Base-by-base conservation (phyloP, 129 eudicot genomes). In the Lonicera japonica region DNA sequence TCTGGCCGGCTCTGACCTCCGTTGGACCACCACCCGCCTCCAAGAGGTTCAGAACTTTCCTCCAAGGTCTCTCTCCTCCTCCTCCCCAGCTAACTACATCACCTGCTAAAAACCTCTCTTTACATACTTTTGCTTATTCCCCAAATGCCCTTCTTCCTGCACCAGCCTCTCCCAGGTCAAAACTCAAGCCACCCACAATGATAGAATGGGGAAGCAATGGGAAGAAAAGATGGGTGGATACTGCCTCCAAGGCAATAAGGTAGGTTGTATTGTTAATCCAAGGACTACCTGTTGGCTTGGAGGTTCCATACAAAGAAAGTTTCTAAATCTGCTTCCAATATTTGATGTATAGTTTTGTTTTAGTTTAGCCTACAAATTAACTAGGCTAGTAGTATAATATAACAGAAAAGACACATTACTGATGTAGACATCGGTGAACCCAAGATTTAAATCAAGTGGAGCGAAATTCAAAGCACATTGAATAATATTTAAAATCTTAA, bases 201-300 rank as follows among this genome's bases (percentile, higher is more conserved):
- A 91, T 91, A 23, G 86, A 87, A 56, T 91, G 95, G 96, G 94
- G 71, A 40, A 65, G 15, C 13, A 70, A 74, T 40, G 87, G 84
- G 67, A 59, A 73, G 65, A 86, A 73, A 65, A 70, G 47, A 22
- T 45, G 56, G 6, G 83, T 84, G 39, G 67, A 73, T 48, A 88
- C 94, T 25, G 66, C 62, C 51, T 80, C 88, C 39, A 76, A 80
- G 5, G 98, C 68, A 5, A 70, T 65, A 67, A 85, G 73, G n/a
- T n/a, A n/a, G n/a, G 63, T 25, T 91, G 52, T 61, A 22, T 0
- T 91, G 95, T 54, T 67, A 81, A 38, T 66, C 77, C 0, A 91
- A 80, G 38, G 90, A 82, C 58, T 87, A 84, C 65, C 67, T 77
- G 72, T 87, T 77, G 36, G 73, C 83, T 23, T 84, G 96, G 97